Base-by-base conservation (phyloP, 2,329 filamentous ascomycete species). In the Akanthomyces lecanii region DNA sequence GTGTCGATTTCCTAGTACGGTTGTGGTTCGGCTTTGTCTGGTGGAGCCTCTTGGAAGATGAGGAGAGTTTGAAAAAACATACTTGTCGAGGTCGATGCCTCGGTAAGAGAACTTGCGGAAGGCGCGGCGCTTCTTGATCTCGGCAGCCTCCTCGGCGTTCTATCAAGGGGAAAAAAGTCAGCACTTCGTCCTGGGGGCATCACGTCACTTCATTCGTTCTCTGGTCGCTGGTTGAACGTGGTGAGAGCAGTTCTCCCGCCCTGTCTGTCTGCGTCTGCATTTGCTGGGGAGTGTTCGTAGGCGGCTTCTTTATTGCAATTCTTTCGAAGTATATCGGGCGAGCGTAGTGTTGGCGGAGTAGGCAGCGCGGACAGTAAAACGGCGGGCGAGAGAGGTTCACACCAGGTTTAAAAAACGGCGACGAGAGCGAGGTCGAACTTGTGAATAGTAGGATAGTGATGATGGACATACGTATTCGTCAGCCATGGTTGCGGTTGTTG, bases 81-180 rank as follows among this genome's bases (percentile, higher is more conserved):
- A 97, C 94, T 97, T 91, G 81, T 99, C 95, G 81, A 99, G 93
- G 82, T 99, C 95, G 82, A 99, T 91, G 78, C 95, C 95, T 79
- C 95, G 91, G 91, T 97, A 99, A 74, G 93, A 95, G 81, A 98
- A 99, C 90, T 98, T 99, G 85, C 92, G 91, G 91, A 98, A 97
- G 75, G 92, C 85, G 94, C 95, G 96, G 86, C 90, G 96, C 88
- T 91, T 96, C 92, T 98, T 99, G 83, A 99, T 85, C 91, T 97
- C 95, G 79, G 92, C 94, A 83, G 94, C 94, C 87, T 95, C 91
- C 86, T 96, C 92, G 80, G 93, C 89, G 85, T 97, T 94, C 92
- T 97, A 75, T 53, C 48, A 65, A 65, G 63, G 45, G 62, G 61
- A 52, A 58, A 66, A 65, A 68, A 64, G 72, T 76, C 67, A 76